A percentile compares a stretch with the other conserved stretches of the same genome.
phyloP scores from a whole-genome alignment of 2,329 filamentous ascomycete genomes.

The Sclerotinia minor region DNA sequence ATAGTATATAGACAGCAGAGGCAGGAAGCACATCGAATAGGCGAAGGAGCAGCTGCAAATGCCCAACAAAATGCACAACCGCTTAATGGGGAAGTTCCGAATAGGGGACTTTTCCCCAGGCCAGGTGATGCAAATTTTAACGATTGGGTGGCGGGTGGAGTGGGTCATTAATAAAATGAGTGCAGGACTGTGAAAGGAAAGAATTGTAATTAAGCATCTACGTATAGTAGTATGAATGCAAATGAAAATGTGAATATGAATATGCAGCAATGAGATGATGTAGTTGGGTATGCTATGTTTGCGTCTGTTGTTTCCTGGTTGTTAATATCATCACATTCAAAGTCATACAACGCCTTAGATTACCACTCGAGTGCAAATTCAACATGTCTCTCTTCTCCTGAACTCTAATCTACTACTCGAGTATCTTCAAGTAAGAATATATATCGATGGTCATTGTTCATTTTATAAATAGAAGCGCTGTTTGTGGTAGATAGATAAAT shows the following conservation, averaged over 20 bases:
- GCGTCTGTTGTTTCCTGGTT: background rate
- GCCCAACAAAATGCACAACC: conserved; percentile 41
- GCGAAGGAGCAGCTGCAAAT: conserved; percentile 46
- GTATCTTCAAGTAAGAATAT: background rate
- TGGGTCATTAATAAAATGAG: conserved; percentile 54
- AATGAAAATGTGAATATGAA: background rate
- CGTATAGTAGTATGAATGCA: background rate
- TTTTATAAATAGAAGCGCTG: too few relatives aligned
- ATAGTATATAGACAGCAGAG: conserved; percentile 78
- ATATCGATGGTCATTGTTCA: too few relatives aligned
- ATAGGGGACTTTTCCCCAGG: conserved; percentile 63
- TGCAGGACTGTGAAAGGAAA: background rate
- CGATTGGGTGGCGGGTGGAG: conserved; percentile 63
- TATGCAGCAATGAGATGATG: background rate
- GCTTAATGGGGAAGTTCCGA: conserved; percentile 36
- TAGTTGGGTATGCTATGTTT: background rate
- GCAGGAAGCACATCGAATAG: conserved; percentile 56
- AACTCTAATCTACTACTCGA: background rate
- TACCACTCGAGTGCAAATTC: too few relatives aligned
- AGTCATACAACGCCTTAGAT: background rate
- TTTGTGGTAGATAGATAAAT: too few relatives aligned
- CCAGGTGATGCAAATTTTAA: conserved; percentile 67
- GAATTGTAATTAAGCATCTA: conserved; percentile 9
- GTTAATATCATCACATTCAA: background rate
- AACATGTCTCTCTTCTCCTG: background rate